phyloP scores from a whole-genome alignment of 116 monocot genomes.

The Papilionanthe hybrid region DNA sequence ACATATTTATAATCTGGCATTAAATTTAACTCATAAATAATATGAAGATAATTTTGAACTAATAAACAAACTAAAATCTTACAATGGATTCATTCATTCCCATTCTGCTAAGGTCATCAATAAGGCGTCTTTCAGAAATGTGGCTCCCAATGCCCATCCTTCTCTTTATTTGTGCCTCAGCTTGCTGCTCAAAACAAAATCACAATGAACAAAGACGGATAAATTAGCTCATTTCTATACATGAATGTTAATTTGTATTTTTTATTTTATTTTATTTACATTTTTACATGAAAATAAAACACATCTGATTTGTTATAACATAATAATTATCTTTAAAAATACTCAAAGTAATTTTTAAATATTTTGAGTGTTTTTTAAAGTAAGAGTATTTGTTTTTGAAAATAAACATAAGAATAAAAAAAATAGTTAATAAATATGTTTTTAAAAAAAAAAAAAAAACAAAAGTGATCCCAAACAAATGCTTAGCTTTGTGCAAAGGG shows the following conservation, averaged over 20 bases:
- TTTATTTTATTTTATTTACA: too few relatives aligned
- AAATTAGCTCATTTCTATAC: background rate
- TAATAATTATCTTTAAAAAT: too few relatives aligned
- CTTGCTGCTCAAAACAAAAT: slow-evolving; percentile 53
- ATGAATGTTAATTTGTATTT: background rate
- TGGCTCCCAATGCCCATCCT: slow-evolving; percentile 97
- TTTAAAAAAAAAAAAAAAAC: too few relatives aligned
- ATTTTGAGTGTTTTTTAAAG: too few relatives aligned
- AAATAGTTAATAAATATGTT: too few relatives aligned
- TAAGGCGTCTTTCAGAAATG: slow-evolving; percentile 85
- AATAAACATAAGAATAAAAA: too few relatives aligned
- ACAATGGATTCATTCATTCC: slow-evolving; percentile 97
- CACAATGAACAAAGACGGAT: background rate
- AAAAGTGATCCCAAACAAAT: too few relatives aligned
- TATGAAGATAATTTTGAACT: background rate
- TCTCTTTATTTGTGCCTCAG: slow-evolving; percentile 93
- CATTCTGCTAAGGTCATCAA: slow-evolving; percentile 80
- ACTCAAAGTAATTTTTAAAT: too few relatives aligned
- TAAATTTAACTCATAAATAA: background rate
- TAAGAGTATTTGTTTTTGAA: too few relatives aligned
- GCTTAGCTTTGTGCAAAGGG: too few relatives aligned
- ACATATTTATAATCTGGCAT: background rate
- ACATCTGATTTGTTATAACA: too few relatives aligned
- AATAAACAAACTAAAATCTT: slow-evolving; percentile 19
- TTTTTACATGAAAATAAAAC: too few relatives aligned